A percentile compares a stretch with the other conserved stretches of the same genome.
These are phyloP conservation scores for Diplosphaera chodatii DNA, from an alignment of 139 green algal genomes.

Conservation along the genomic window DNA sequence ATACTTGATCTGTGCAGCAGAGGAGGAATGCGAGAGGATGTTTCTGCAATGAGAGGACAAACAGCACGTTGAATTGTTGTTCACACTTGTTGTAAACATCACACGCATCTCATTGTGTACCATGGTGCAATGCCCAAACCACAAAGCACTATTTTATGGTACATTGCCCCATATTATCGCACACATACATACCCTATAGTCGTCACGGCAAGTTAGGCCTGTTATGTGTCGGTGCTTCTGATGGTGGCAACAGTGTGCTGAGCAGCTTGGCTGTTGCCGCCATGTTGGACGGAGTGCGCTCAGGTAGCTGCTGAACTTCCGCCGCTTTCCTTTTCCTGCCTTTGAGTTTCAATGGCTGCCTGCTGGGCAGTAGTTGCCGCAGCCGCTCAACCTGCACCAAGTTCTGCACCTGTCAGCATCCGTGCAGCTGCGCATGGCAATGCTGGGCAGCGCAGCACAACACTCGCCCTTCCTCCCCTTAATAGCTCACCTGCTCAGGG, in stretches of 20 bases:
- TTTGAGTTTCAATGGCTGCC: background rate
- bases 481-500: background rate
- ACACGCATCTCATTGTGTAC: background rate
- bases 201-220: too few species aligned
- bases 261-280: too few species aligned
- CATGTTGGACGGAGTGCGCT: background rate
- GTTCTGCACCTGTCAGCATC: background rate
- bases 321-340: background rate
- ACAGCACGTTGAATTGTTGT: background rate
- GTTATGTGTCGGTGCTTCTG: too few species aligned
- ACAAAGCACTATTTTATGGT: too few species aligned
- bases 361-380: slow-evolving; percentile 3
- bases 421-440: too few species aligned
- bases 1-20: background rate
- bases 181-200: too few species aligned
- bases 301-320: too few species aligned
- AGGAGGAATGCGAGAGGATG: background rate
- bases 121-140: too few species aligned
- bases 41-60: background rate
- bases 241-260: too few species aligned
- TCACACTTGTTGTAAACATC: background rate
- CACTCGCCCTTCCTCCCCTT: too few species aligned
- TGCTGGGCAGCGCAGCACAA: too few species aligned
- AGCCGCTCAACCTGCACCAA: slow-evolving; percentile 8
- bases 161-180: too few species aligned